These are phyloP conservation scores for Parasitella parasitica DNA, from an alignment of 371 early-diverging fungal species.

Conservation along the genomic window DNA sequence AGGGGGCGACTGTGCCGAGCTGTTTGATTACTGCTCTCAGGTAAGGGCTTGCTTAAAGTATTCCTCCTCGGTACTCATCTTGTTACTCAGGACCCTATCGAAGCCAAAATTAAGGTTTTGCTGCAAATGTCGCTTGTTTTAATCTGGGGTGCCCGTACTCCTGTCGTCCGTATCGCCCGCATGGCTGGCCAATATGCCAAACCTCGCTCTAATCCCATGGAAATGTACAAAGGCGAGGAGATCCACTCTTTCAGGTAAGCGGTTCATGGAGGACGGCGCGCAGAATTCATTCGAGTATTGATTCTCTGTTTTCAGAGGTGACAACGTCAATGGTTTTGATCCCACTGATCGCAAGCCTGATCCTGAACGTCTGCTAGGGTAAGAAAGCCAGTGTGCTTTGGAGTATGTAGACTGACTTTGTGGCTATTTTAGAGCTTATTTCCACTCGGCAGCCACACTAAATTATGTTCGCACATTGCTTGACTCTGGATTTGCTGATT, in stretches of 20 bases:
- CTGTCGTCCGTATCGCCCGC: constrained; percentile 93
- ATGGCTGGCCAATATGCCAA: constrained; percentile 98
- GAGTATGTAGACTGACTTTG: background rate
- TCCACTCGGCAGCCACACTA: constrained; percentile 95
- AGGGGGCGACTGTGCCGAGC: constrained; percentile 98
- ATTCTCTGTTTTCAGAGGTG: constrained; percentile 62
- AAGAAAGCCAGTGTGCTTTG: no score
- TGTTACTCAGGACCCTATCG: constrained; percentile 72
- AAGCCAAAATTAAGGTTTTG: constrained; percentile 91
- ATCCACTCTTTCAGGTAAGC: constrained; percentile 70
- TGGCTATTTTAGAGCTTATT: constrained; percentile 72
- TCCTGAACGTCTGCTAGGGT: constrained; percentile 87
- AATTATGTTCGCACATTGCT: constrained; percentile 92
- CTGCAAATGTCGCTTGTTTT: constrained; percentile 96
- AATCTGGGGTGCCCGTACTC: constrained; percentile 90
- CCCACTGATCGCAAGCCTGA: constrained; percentile 88
- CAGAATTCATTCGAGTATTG: background rate
- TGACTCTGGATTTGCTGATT: constrained; percentile 81
- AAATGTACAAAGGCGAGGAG: constrained; percentile 82
- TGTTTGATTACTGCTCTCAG: constrained; percentile 94
- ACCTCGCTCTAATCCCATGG: constrained; percentile 91
- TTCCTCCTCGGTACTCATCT: background rate
- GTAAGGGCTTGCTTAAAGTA: constrained; percentile 31
- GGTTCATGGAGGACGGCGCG: background rate
- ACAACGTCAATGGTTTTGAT: constrained; percentile 95